Base-by-base conservation (phyloP, 1,284 basidiomycete genomes). In the Athelia sp. region DNA sequence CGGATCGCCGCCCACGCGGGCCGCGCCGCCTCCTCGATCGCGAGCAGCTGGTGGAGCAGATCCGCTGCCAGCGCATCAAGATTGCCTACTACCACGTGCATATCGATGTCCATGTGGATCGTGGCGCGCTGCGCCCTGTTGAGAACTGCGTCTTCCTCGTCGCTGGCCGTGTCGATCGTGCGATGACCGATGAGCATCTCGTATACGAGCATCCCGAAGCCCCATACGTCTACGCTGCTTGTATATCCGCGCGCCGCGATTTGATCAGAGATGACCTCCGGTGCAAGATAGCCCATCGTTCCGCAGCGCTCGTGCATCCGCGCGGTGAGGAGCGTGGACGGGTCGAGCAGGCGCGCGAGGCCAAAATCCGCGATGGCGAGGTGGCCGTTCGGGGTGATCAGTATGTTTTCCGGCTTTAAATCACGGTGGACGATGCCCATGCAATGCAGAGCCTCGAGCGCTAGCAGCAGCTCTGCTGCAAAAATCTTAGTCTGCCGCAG, bases 401-500 rank as follows among this genome's bases (percentile, higher is more conserved):
- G 52, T 36, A 59, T 51, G 23, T 59, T 59, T 4, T 54, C 45
- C 23, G 52, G 52, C 47, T 59, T 59, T 29, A 59, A 47, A 35
- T 59, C 57, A 4, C 52, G 51, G 36, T 59, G 57, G 8, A 56
- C 46, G 34, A 54, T 51, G 15, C 80, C 81, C 58, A 83, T 72
- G 43, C 67, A 71, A 58, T 85, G 82, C 17, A 84, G 65, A 56
- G 82, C 77, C 26, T 72, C 70, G 46, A 85, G 54, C 2, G 81
- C 82, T 2, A 47, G 15, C n/a, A 50, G 45, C 49, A 22, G 36
- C 36, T 40, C 36, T 9, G 10, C 36, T n/a, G 36, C 36, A 40
- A 40, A 40, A 4, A 17, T n/a, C 36, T 22, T 17, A 15, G n/a
- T 40, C 36, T 22, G 36, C 17, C n/a, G 36, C 4, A n/a, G 8